Base-by-base conservation (phyloP, 805 yeast genomes). In the Hanseniaspora pseudoguilliermondii region DNA sequence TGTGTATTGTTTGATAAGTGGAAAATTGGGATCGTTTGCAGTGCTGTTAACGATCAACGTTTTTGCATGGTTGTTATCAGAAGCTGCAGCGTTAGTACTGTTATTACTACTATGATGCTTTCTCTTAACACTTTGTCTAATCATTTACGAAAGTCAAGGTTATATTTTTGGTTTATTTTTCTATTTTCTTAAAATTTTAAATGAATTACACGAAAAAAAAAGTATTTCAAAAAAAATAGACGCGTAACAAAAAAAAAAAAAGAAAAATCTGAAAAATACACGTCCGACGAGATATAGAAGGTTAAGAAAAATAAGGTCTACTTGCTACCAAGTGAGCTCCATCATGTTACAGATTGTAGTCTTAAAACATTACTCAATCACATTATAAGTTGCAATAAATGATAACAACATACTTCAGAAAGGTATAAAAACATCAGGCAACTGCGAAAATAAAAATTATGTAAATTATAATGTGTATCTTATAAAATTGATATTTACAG, bases 1-100 rank as follows among this genome's bases (percentile, higher is more conserved):
- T 54, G 62, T 67, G 59, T 69, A 75, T 57, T 63, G 65, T 48
- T 66, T 68, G 53, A 53, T n/a, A 8, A 53, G 38, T 16, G 57
- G 57, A 41, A 54, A 54, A 35, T 54, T 27, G 10, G 47, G 52
- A 47, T 54, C 57, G 27, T 34, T 23, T 13, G 25, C 27, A 16
- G 47, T 39, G 27, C 32, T 44, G 47, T 46, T 53, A 13, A 53
- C 36, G 9, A 53, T 32, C n/a, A 53, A 27, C 5, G 50, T 46
- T 39, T 46, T 46, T 3, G 56, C 50, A n/a, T 50, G 25, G 42
- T 50, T 50, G 27, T 20, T 50, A n/a, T 36, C 36, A 10, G 15
- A 6, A 7, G 16, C 3, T 34, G 29, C n/a, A 16, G n/a, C 10
- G 5, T 34, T 38, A 18, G 5, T 41, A 39, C 29, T 25, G 13